phyloP scores from a whole-genome alignment of 2,329 filamentous ascomycete genomes.

The Aureobasidium uvarum region DNA sequence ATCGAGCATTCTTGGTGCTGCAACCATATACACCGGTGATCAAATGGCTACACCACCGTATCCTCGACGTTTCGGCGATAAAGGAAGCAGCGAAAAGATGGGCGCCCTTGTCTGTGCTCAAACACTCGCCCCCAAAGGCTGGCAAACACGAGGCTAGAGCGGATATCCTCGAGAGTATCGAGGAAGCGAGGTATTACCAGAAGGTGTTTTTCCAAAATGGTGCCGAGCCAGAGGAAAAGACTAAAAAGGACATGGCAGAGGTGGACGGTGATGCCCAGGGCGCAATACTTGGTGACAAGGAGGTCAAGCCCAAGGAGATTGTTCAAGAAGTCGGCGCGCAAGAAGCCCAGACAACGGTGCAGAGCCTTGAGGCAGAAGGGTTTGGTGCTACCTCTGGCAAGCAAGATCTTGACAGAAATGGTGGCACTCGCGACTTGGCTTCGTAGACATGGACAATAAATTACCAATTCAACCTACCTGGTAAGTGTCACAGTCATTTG shows the following conservation, averaged over 20 bases:
- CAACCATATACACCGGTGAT: constrained; percentile 71
- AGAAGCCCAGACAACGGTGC: not conserved
- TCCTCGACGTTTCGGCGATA: constrained; percentile 86
- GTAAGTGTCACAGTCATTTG: not conserved
- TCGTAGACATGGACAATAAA: not conserved
- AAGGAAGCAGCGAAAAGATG: constrained; percentile 89
- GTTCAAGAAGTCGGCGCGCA: constrained; percentile 43
- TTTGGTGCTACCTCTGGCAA: constrained; percentile 5
- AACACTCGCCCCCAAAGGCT: constrained; percentile 67
- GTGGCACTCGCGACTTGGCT: constrained; percentile 7
- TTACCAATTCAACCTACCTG: not conserved
- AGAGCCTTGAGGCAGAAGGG: constrained; percentile 4
- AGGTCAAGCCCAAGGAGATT: constrained; percentile 56
- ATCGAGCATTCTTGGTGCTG: constrained; percentile 74
- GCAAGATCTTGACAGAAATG: not conserved
- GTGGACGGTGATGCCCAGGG: constrained; percentile 44
- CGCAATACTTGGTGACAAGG: constrained; percentile 53
- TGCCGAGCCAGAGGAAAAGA: not conserved
- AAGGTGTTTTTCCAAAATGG: constrained; percentile 60
- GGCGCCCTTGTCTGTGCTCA: constrained; percentile 62
- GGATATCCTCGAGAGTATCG: constrained; percentile 94
- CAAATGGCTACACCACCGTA: constrained; percentile 80
- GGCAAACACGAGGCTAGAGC: constrained; percentile 77
- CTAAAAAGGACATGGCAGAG: not conserved
- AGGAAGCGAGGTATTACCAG: constrained; percentile 82